Evolutionary conservation across 2,329 filamentous ascomycete species (phyloP), one percentile per base, ranked within the genome.

Genomic region (Curvularia sp.): DNA sequence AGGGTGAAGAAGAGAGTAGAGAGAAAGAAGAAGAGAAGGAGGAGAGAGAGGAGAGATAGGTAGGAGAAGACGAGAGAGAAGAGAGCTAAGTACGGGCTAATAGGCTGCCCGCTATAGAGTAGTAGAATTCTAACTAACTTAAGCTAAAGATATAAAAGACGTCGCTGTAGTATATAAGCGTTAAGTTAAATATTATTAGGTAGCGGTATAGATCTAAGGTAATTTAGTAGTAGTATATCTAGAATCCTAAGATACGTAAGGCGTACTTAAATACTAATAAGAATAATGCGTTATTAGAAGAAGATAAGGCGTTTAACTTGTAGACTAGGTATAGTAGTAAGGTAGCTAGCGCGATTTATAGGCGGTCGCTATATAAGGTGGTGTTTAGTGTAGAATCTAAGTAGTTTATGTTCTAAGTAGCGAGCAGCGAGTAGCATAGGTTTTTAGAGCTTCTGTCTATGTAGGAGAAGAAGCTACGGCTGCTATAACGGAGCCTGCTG

Each of bases 341-440:
- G 7, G 43, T 47, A 5, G 43, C 43, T n/a, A 15, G 43, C 12
- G 13, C 24, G 24, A 28, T 47, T n/a, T 47, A 47, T 24, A 9
- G 22, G 43, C 28, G 28, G 24, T 28, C 15, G 28, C 24, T 47
- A 2, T 30, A 30, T 28, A 9, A 47, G 43, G 22, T 10, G 7
- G 43, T 28, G 12, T 28, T 28, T n/a, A 28, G 22, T n/a, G 43
- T 47, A 5, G 43, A 28, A 58, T 64, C 26, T 18, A 57, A 41
- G 49, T 41, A 61, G 35, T 30, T 58, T 35, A 33, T 52, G 53
- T 68, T 67, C 54, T 33, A 51, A 12, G 49, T 20, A 13, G 57
- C 20, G 18, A 68, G 65, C 49, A 60, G 39, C 8, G 59, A 66
- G 56, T 67, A 31, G 66, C 55, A 68, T 42, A 12, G 33, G 24